Evolutionary conservation across 208 protist genomes (phyloP).

Genomic region (Leishmania lainsoni): DNA sequence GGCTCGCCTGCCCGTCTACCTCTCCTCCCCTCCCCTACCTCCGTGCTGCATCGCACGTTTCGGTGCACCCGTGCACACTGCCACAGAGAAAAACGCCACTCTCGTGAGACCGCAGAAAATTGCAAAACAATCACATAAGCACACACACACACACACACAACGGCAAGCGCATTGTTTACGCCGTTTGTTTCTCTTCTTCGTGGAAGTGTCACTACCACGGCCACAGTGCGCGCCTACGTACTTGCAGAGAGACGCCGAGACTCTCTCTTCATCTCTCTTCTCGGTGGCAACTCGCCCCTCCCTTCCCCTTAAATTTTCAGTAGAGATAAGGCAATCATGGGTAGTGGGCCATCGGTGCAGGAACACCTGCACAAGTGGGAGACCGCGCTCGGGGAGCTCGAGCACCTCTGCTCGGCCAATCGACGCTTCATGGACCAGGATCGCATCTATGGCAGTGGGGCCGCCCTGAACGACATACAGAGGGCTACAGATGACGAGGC

Average conservation of each 20-base stretch:
- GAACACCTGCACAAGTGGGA: slow-evolving; percentile 82
- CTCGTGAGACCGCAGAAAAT: background rate
- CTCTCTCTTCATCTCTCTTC: background rate
- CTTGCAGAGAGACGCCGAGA: background rate
- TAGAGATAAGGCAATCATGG: slow-evolving; percentile 37
- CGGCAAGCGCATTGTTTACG: background rate
- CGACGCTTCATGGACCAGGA: slow-evolving; percentile 60
- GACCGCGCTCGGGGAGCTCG: slow-evolving; percentile 58
- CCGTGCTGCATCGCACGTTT: background rate
- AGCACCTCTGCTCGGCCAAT: slow-evolving; percentile 58
- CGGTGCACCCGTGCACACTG: background rate
- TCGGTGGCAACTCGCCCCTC: background rate
- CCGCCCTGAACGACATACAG: slow-evolving; percentile 13
- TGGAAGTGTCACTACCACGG: background rate
- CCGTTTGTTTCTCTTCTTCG: background rate
- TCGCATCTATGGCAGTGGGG: slow-evolving; percentile 50
- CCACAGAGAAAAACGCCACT: background rate
- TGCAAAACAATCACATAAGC: background rate
- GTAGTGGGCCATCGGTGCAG: slow-evolving; percentile 56
- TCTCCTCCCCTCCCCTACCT: background rate
- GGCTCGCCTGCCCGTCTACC: background rate
- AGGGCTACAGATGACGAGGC: slow-evolving; percentile 33
- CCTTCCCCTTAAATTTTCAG: background rate
- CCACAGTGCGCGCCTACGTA: background rate
- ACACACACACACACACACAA: background rate